phyloP scores from a whole-genome alignment of 164 flowering plant species.

The Euptelea pleiosperma region DNA sequence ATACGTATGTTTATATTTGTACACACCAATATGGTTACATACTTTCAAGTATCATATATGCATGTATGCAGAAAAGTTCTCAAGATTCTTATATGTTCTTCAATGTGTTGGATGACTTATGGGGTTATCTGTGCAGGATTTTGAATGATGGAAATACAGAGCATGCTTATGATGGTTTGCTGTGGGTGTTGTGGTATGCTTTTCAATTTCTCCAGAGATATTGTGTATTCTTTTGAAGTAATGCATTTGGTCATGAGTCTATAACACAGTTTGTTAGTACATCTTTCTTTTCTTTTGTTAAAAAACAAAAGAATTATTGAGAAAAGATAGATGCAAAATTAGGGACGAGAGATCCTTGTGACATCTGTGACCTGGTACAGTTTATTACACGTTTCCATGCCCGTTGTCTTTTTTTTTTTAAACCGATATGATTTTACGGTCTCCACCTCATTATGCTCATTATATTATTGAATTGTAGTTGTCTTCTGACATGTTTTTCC shows the following conservation, averaged over 20 bases:
- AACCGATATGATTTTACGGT: too few relatives aligned
- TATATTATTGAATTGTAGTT: too few relatives aligned
- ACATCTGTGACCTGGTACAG: background rate
- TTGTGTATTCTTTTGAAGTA: background rate
- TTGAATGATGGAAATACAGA: slow-evolving; percentile 63
- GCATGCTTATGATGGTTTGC: slow-evolving; percentile 71
- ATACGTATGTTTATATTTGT: too few relatives aligned
- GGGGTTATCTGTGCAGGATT: slow-evolving; percentile 42
- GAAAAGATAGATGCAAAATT: background rate
- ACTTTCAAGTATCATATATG: too few relatives aligned
- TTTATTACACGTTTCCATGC: background rate
- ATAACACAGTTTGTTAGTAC: background rate
- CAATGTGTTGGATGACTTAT: background rate
- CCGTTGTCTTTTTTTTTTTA: background rate
- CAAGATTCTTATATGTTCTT: background rate
- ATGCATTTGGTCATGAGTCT: background rate
- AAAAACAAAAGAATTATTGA: too few relatives aligned
- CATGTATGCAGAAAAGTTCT: background rate
- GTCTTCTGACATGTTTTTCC: too few relatives aligned
- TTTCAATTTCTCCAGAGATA: background rate
- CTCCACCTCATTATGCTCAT: too few relatives aligned
- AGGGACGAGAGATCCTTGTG: background rate
- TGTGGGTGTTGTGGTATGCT: slow-evolving; percentile 87
- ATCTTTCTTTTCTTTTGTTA: too few relatives aligned
- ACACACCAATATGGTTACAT: too few relatives aligned